These are phyloP conservation scores for Sordaria brevicollis DNA, from an alignment of 495 filamentous ascomycete species.

Conservation along the genomic window DNA sequence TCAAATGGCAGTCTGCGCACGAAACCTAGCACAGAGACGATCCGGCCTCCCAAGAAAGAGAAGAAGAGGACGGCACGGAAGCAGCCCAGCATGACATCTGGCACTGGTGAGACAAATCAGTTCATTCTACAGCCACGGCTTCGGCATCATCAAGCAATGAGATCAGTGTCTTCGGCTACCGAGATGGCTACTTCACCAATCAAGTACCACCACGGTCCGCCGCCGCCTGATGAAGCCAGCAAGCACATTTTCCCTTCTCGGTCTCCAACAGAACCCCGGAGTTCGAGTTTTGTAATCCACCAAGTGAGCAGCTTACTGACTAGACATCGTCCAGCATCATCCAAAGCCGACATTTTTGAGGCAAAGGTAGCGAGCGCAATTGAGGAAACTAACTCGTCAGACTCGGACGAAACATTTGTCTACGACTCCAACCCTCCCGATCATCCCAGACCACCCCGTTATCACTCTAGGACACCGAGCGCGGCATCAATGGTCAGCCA, in stretches of 20 bases:
- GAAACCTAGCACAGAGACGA: conserved; percentile 86
- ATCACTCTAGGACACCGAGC: conserved; percentile 92
- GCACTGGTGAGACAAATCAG: conserved; percentile 53
- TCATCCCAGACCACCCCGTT: conserved; percentile 64
- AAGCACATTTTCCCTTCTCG: conserved; percentile 5
- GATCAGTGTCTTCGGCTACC: conserved; percentile 22
- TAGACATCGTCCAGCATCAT: conserved; percentile 55
- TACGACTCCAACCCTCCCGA: conserved; percentile 98
- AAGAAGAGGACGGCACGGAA: conserved; percentile 72
- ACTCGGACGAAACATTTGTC: conserved; percentile 94
- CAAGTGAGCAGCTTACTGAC: conserved; percentile 44
- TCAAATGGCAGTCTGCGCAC: conserved; percentile 65
- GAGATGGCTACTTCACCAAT: conserved; percentile 21
- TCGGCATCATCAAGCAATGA: conserved; percentile 27
- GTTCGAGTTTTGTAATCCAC: conserved; percentile 19
- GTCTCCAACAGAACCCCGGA: conserved; percentile 4
- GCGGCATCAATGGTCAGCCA: conserved; percentile 83
- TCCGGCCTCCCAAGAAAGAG: conserved; percentile 84
- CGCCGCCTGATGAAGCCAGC: conserved; percentile 13
- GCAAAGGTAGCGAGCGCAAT: conserved; percentile 91
- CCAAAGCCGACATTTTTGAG: conserved; percentile 97
- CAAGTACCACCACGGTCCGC: conserved; percentile 30
- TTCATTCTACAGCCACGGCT: conserved; percentile 8
- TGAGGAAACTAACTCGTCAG: conserved; percentile 83
- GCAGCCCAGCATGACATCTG: conserved; percentile 56